These are phyloP conservation scores for Alnus glutinosa DNA, from an alignment of 306 rosid species.

Conservation along the genomic window DNA sequence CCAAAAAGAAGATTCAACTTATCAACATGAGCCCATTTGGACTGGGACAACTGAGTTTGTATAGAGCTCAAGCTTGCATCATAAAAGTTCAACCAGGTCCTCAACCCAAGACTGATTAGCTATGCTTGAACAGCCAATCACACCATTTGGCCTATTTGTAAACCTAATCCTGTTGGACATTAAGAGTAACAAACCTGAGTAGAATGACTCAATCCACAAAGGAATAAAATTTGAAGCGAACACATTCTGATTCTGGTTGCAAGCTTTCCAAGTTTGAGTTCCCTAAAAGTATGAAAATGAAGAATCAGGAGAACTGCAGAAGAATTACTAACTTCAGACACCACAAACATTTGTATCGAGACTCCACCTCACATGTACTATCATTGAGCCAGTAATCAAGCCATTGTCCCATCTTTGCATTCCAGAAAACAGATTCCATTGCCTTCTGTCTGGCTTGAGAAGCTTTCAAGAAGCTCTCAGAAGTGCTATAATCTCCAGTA, in stretches of 20 bases:
- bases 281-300: slow-evolving; percentile 40
- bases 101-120: neutral
- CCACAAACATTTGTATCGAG: slow-evolving; percentile 10
- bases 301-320: slow-evolving; percentile 22
- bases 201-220: slow-evolving; percentile 77
- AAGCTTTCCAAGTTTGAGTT: slow-evolving; percentile 54
- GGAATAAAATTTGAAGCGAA: slow-evolving; percentile 92
- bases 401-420: slow-evolving; percentile 70
- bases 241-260: slow-evolving; percentile 61
- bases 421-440: slow-evolving; percentile 73
- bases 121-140: slow-evolving; percentile 4
- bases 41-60: neutral
- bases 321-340: slow-evolving; percentile 12
- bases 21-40: neutral
- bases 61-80: slow-evolving; percentile 4
- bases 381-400: slow-evolving; percentile 78
- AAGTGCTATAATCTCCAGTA: slow-evolving; percentile 49
- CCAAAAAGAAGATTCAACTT: neutral
- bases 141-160: neutral
- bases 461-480: slow-evolving; percentile 48
- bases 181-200: slow-evolving; percentile 53
- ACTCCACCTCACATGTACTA: slow-evolving; percentile 38
- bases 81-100: slow-evolving; percentile 7
- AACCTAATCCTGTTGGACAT: slow-evolving; percentile 11
- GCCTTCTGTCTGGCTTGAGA: slow-evolving; percentile 65